Evolutionary conservation across 352 stramenopile species (phyloP), one percentile per base, ranked within the genome.

Genomic region (Globisporangium cystogenes): DNA sequence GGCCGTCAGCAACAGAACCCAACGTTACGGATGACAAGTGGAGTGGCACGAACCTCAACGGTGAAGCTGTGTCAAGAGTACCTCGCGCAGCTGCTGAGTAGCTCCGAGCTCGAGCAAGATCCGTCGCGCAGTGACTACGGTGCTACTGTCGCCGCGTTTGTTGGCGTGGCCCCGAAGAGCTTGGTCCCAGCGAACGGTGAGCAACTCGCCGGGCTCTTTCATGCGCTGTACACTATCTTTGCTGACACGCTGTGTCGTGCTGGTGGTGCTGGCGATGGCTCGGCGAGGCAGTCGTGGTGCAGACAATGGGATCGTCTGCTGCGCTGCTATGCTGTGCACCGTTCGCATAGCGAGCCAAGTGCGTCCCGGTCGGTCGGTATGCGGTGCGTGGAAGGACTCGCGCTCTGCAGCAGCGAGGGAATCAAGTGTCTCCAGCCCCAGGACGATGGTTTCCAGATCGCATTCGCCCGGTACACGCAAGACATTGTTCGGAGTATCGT

Each of bases 381-480:
- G 2, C 8, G n/a, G 7, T 51, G 48, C 48, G 20, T 62, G 15
- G 26, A 40, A 18, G 42, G 35, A 21, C 42, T 62, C 31, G 27
- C 14, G 3, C 44, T 36, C 3, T 57, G 48, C 43, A 50, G 26
- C 31, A 33, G 24, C n/a, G 26, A 40, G 18, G 20, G 27, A 6
- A n/a, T 10, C 23, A 26, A 36, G 3, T 12, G 4, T 14, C 39
- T 48, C 14, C 24, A 5, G 6, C 18, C 31, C 16, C 2, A 42
- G 6, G 4, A 52, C 33, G 21, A 10, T 4, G 49, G 36, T 11
- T 81, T 81, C 39, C 68, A 57, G 18, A 26, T 23, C 37, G 56
- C 64, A 3, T 66, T 79, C 14, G 41, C 53, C 6, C 51, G 18
- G 1, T 82, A 80, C 33, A 71, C 57, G 16, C 45, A 55, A 16